These are phyloP conservation scores for Fusarium bactridioides DNA, from an alignment of 2,329 filamentous ascomycete species.

Conservation along the genomic window DNA sequence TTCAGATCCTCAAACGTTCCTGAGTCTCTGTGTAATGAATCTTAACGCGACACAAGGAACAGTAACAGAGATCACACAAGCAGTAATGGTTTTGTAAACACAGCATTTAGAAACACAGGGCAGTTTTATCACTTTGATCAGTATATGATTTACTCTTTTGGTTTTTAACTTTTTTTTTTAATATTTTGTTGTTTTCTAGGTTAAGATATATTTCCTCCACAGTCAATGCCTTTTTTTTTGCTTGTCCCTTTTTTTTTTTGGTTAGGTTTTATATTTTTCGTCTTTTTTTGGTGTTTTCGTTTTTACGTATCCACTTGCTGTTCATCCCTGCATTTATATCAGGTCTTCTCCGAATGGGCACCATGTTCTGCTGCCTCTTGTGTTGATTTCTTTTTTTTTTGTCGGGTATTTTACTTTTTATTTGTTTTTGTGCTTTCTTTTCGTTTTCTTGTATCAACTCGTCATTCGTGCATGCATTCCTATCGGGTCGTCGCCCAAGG, in stretches of 20 bases:
- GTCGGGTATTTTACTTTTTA: background rate
- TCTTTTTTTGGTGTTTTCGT: background rate
- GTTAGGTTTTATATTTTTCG: background rate
- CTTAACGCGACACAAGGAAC: too few species aligned
- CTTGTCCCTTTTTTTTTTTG: background rate
- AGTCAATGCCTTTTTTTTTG: background rate
- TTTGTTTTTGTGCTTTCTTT: background rate
- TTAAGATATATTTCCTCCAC: background rate
- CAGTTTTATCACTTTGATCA: background rate
- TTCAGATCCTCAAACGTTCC: background rate
- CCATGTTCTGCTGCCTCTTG: rapidly evolving
- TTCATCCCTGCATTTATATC: background rate
- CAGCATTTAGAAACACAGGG: background rate
- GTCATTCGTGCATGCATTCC: background rate
- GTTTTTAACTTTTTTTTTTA: background rate
- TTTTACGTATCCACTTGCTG: background rate
- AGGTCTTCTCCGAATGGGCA: background rate
- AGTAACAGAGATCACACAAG: background rate
- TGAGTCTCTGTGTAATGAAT: background rate
- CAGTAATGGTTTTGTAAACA: rapidly evolving
- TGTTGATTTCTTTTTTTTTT: background rate
- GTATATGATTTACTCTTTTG: background rate
- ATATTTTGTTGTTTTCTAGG: background rate
- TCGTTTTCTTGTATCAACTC: background rate
- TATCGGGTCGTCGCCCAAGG: background rate